Percentiles rank a stretch among this genome's conserved stretches.
These are phyloP conservation scores for Elongisporangium prolatum DNA, from an alignment of 352 stramenopile genomes.

Conservation along the genomic window DNA sequence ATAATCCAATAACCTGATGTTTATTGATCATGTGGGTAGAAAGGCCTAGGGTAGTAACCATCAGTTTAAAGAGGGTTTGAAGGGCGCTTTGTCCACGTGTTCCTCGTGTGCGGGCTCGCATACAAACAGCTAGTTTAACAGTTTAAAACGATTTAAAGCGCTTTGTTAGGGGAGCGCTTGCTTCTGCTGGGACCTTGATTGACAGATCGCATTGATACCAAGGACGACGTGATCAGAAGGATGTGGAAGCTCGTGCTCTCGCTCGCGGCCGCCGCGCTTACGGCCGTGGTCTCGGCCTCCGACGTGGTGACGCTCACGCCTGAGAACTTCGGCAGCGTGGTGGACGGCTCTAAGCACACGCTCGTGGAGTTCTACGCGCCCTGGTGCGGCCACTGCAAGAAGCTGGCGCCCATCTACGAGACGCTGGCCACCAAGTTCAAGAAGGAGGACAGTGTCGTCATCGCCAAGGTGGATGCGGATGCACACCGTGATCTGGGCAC, in stretches of 20 bases:
- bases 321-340: constrained; percentile 77
- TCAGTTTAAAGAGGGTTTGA: constrained; percentile 10
- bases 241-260: constrained; percentile 64
- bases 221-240: constrained; percentile 4
- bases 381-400: constrained; percentile 92
- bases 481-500: constrained; percentile 72
- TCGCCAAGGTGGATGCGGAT: constrained; percentile 90
- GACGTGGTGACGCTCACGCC: constrained; percentile 79
- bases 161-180: constrained; percentile 6
- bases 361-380: constrained; percentile 90
- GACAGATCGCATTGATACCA: constrained; percentile 13
- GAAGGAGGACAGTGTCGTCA: constrained; percentile 77
- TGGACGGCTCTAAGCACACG: constrained; percentile 82
- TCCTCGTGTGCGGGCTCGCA: constrained; percentile 11
- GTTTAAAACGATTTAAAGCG: constrained; percentile 22
- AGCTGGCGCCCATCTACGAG: constrained; percentile 72
- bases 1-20: constrained; percentile 6
- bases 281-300: constrained; percentile 49
- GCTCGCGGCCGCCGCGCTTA: constrained; percentile 31
- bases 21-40: neutral
- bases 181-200: constrained; percentile 13
- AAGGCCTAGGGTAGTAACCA: neutral
- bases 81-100: constrained; percentile 17
- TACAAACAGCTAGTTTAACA: constrained; percentile 32
- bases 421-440: constrained; percentile 87